phyloP scores from a whole-genome alignment of 208 protist species.

The Leishmania gerbilli region DNA sequence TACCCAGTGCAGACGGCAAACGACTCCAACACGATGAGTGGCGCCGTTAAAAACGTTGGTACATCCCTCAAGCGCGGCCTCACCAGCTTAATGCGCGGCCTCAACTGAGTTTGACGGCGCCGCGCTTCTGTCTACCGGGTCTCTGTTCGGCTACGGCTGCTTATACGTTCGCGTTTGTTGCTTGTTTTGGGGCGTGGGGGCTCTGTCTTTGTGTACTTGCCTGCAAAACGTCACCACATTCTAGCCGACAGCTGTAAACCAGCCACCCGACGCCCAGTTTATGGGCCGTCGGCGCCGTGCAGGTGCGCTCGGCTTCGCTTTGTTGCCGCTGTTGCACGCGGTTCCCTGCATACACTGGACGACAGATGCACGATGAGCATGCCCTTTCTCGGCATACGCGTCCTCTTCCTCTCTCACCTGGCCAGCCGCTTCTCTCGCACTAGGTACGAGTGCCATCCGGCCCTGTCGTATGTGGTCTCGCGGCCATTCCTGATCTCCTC shows the following conservation, averaged over 20 bases:
- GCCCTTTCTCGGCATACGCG: no score
- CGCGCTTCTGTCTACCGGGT: background rate
- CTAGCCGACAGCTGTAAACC: background rate
- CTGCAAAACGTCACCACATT: background rate
- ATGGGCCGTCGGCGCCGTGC: background rate
- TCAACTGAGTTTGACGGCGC: slow-evolving; percentile 39
- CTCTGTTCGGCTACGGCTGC: background rate
- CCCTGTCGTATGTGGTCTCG: no score
- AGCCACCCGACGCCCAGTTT: background rate
- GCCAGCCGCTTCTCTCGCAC: no score
- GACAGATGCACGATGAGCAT: no score
- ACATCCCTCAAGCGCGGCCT: slow-evolving; percentile 66
- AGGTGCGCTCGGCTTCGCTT: background rate
- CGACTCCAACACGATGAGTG: slow-evolving; percentile 29
- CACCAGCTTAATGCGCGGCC: slow-evolving; percentile 70
- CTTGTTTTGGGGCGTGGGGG: background rate
- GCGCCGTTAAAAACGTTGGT: slow-evolving; percentile 58
- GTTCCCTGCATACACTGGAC: no score
- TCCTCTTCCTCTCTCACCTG: no score
- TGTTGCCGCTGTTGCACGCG: no score
- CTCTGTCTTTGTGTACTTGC: background rate
- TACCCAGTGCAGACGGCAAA: slow-evolving; percentile 53
- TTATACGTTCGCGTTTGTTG: background rate
- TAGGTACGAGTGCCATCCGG: no score
- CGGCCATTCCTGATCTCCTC: no score